Evolutionary conservation across 306 rosid genomes (phyloP).

Genomic region (Citrullus colocynthis): DNA sequence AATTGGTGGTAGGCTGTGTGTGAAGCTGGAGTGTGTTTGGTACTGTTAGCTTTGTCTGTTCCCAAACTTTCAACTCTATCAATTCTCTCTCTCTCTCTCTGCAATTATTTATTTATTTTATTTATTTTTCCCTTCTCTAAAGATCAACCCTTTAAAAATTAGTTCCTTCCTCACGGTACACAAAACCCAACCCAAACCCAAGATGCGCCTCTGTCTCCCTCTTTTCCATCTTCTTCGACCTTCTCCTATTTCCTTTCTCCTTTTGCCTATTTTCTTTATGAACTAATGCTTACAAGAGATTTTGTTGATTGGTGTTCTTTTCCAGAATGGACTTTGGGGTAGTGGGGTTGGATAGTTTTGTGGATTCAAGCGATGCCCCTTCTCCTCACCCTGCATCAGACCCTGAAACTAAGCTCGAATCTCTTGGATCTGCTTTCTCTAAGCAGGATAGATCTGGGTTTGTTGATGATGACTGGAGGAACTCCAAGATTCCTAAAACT

Average conservation of each 20-base stretch:
- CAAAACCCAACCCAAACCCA: constrained; percentile 4
- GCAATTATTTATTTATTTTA: background rate
- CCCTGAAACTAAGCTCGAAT: constrained; percentile 11
- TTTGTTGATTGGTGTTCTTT: constrained; percentile 14
- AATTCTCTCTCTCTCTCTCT: constrained; percentile 5
- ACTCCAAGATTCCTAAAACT: constrained; percentile 22
- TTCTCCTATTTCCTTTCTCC: background rate
- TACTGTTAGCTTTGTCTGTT: constrained; percentile 9
- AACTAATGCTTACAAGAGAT: constrained; percentile 19
- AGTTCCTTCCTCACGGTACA: constrained; percentile 1
- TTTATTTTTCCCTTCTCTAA: constrained; percentile 2
- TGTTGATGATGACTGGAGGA: constrained; percentile 24
- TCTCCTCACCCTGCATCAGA: constrained; percentile 7
- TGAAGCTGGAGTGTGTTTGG: constrained; percentile 15
- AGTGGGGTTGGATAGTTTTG: constrained; percentile 27
- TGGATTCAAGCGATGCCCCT: constrained; percentile 15
- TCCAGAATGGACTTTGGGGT: constrained; percentile 38
- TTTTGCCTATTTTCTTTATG: constrained; percentile 11
- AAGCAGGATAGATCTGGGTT: constrained; percentile 26
- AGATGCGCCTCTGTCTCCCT: constrained; percentile 23
- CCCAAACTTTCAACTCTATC: background rate
- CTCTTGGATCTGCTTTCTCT: constrained; percentile 31
- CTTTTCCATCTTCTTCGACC: constrained; percentile 5
- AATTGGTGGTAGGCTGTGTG: background rate
- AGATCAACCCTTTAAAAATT: constrained; percentile 9